Percentiles rank a stretch among this genome's conserved stretches.
Conservation (phyloP, 129 eudicot genomes). For the Calendula officinalis region DNA sequence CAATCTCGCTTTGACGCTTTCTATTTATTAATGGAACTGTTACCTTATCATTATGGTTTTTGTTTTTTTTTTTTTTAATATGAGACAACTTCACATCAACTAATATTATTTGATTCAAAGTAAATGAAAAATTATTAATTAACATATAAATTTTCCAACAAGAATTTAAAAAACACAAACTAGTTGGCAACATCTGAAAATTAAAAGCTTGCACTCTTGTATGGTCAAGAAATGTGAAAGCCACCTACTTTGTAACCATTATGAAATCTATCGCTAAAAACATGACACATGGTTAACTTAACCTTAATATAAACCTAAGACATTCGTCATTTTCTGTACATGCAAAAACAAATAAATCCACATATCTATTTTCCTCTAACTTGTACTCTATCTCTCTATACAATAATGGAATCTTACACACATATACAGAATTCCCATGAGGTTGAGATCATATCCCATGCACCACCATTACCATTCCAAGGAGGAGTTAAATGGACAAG, state of each 20-base stretch:
- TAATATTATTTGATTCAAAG: no score
- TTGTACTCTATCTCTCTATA: neutral
- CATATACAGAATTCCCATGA: slow-evolving; percentile 14
- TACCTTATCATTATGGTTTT: no score
- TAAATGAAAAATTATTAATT: no score
- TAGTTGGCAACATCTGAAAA: neutral
- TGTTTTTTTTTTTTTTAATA: no score
- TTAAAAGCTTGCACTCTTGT: neutral
- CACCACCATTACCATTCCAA: slow-evolving; percentile 8
- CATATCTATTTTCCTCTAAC: neutral
- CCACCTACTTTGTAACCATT: neutral
- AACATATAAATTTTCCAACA: no score
- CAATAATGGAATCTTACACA: slow-evolving; percentile 17
- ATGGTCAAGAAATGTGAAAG: neutral
- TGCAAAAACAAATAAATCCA: neutral
- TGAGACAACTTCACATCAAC: no score
- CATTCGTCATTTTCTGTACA: neutral
- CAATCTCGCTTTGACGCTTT: no score
- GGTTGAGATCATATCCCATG: slow-evolving; percentile 22
- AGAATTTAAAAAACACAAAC: neutral
- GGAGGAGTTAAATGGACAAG: neutral
- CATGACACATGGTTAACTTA: neutral
- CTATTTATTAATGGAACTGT: no score
- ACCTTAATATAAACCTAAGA: slow-evolving; percentile 11
- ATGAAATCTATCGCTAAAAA: neutral